Percentiles rank a stretch among this genome's conserved stretches.
Evolutionary conservation across 2,329 filamentous ascomycete genomes (phyloP).

Genomic region (Fusarium xylarioides): DNA sequence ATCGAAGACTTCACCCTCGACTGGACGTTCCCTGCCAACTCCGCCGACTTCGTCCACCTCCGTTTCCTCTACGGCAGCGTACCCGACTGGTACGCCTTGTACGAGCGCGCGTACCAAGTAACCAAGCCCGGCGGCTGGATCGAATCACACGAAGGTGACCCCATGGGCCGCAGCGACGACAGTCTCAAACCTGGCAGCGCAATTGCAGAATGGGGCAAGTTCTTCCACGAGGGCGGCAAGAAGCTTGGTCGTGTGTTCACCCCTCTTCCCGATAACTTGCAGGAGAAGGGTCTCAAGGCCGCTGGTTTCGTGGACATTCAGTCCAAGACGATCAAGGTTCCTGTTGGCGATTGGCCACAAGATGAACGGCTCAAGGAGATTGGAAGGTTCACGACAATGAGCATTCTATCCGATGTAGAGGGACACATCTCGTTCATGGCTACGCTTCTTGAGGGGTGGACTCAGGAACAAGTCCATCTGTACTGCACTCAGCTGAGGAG

Average conservation of each 20-base stretch:
- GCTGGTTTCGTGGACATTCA: slow-evolving; percentile 35
- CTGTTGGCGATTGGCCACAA: slow-evolving; percentile 32
- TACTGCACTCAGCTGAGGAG: slow-evolving; percentile 47
- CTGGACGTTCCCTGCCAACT: slow-evolving; percentile 43
- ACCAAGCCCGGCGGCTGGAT: slow-evolving; percentile 64
- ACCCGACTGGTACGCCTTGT: slow-evolving; percentile 62
- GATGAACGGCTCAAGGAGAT: slow-evolving; percentile 30
- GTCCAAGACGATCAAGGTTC: slow-evolving; percentile 34
- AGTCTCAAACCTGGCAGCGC: slow-evolving; percentile 42
- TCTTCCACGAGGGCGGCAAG: slow-evolving; percentile 43
- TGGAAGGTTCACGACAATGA: slow-evolving; percentile 42
- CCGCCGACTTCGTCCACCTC: slow-evolving; percentile 69
- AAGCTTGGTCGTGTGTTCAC: slow-evolving; percentile 45
- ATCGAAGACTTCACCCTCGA: slow-evolving; percentile 45
- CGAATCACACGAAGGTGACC: slow-evolving; percentile 46
- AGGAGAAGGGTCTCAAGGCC: slow-evolving; percentile 29
- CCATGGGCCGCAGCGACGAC: slow-evolving; percentile 40
- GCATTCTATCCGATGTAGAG: slow-evolving; percentile 49
- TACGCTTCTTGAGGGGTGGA: slow-evolving; percentile 49
- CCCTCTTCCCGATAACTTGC: slow-evolving; percentile 11
- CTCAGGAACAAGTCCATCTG: slow-evolving; percentile 44
- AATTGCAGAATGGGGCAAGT: slow-evolving; percentile 39
- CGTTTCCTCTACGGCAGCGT: slow-evolving; percentile 66
- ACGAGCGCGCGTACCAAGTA: slow-evolving; percentile 59
- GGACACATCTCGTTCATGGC: slow-evolving; percentile 47